Percentiles rank a stretch among this genome's conserved stretches.
Conservation (phyloP, 2,329 filamentous ascomycete genomes). For the Cercospora zeae-maydis region DNA sequence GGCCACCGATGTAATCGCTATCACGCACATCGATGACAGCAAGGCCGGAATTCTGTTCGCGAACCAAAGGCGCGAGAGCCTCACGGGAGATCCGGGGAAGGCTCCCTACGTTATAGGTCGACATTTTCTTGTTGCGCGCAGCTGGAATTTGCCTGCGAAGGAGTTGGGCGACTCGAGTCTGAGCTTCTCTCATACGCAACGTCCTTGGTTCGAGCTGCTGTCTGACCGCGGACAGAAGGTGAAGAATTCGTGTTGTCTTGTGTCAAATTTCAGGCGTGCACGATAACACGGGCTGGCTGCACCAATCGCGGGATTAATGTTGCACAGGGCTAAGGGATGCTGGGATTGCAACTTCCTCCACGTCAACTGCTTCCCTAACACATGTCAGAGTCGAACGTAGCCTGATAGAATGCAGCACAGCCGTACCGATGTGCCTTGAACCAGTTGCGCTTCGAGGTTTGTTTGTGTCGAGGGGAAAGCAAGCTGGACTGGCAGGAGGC, state of each 20-base stretch:
- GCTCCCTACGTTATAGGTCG: constrained; percentile 53
- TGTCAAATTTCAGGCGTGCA: neutral
- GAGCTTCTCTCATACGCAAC: neutral
- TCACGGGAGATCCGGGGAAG: constrained; percentile 67
- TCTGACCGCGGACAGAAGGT: neutral
- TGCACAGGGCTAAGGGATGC: neutral
- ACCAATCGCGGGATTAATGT: neutral
- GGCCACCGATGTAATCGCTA: constrained; percentile 83
- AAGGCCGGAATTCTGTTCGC: constrained; percentile 40
- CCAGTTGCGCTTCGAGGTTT: neutral
- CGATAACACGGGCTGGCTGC: neutral
- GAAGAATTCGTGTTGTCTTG: neutral
- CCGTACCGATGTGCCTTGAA: neutral
- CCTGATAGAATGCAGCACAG: neutral
- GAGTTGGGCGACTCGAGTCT: neutral
- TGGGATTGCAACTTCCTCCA: neutral
- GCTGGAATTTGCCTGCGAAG: neutral
- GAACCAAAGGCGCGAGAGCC: constrained; percentile 62
- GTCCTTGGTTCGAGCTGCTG: neutral
- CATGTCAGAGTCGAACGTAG: neutral
- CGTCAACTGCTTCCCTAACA: neutral
- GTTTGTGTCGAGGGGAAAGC: neutral
- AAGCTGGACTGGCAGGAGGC: neutral
- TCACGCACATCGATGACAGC: constrained; percentile 89
- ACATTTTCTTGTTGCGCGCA: constrained; percentile 3